Percentiles rank a stretch among this genome's conserved stretches.
Evolutionary conservation across 495 filamentous ascomycete genomes (phyloP).

Genomic region (Rhypophila decipiens): DNA sequence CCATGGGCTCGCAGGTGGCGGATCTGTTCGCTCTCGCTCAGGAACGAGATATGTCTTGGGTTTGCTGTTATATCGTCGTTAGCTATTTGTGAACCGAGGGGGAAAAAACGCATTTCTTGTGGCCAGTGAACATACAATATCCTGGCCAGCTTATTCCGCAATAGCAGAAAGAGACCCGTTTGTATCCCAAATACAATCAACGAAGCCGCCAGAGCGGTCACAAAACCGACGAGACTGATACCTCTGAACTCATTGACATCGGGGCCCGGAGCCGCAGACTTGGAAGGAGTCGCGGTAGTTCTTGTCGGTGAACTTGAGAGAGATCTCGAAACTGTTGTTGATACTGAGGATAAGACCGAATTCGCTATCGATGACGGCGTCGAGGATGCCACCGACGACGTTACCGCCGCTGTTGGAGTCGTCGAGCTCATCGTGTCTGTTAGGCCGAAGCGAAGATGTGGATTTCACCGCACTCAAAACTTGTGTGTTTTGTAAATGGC

Average conservation of each 20-base stretch:
- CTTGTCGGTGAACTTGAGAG: slow-evolving; percentile 1
- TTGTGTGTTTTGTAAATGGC: too few relatives aligned
- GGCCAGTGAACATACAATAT: slow-evolving; percentile 64
- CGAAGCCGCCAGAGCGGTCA: slow-evolving; percentile 68
- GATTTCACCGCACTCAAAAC: too few relatives aligned
- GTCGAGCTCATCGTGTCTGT: neutral
- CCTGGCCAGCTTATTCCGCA: slow-evolving; percentile 70
- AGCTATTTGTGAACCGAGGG: too few relatives aligned
- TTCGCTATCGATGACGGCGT: neutral
- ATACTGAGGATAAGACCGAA: too few relatives aligned
- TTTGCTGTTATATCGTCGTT: slow-evolving; percentile 50
- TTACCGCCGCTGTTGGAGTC: slow-evolving; percentile 1
- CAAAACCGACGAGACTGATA: slow-evolving; percentile 57
- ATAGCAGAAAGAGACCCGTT: slow-evolving; percentile 65
- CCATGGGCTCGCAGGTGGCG: slow-evolving; percentile 65
- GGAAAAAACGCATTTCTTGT: slow-evolving; percentile 2
- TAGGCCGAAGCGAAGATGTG: too few relatives aligned
- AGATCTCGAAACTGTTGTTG: slow-evolving; percentile 1
- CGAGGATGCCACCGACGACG: slow-evolving; percentile 3
- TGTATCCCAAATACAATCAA: slow-evolving; percentile 73
- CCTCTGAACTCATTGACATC: slow-evolving; percentile 39
- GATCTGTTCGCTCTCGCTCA: slow-evolving; percentile 70
- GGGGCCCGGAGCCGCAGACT: slow-evolving; percentile 15
- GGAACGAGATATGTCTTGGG: slow-evolving; percentile 90
- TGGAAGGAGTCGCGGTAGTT: neutral